A percentile compares a stretch with the other conserved stretches of the same genome.
These are phyloP conservation scores for Phyllosticta citribraziliensis DNA, from an alignment of 2,329 filamentous ascomycete species.

Conservation along the genomic window DNA sequence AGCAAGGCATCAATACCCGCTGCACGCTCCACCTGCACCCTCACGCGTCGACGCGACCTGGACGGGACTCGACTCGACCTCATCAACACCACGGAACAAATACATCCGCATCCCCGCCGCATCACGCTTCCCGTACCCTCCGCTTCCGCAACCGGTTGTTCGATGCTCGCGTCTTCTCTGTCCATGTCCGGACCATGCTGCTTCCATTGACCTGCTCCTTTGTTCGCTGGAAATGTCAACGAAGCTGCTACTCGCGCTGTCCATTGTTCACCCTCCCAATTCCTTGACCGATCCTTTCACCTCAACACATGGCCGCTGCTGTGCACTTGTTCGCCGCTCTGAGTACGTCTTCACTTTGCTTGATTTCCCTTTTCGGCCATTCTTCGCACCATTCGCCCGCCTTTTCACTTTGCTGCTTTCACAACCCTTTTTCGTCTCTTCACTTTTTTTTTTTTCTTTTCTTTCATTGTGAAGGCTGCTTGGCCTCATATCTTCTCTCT, in stretches of 20 bases:
- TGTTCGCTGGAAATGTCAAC: slow-evolving; percentile 11
- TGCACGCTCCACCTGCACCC: background rate
- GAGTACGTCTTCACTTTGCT: background rate
- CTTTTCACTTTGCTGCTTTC: background rate
- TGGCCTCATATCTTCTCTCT: background rate
- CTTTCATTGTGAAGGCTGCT: background rate
- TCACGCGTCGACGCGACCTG: background rate
- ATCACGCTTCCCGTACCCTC: background rate
- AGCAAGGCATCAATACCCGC: background rate
- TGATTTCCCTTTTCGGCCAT: background rate
- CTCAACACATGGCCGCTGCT: background rate
- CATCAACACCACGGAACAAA: background rate
- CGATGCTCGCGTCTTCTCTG: background rate
- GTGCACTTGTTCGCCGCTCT: background rate
- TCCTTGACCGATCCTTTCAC: slow-evolving; percentile 3
- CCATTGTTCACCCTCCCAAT: slow-evolving; percentile 2
- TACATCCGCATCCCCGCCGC: background rate
- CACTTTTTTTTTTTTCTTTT: background rate
- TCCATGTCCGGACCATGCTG: slow-evolving; percentile 10
- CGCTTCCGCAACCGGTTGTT: slow-evolving; percentile 5
- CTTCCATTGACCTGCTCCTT: slow-evolving; percentile 8
- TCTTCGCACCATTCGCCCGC: background rate
- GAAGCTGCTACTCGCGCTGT: slow-evolving; percentile 2
- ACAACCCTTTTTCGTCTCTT: background rate
- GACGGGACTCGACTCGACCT: slow-evolving; percentile 3